Conservation (phyloP, 2,329 filamentous ascomycete genomes). For the Trichoderma polysporum region DNA sequence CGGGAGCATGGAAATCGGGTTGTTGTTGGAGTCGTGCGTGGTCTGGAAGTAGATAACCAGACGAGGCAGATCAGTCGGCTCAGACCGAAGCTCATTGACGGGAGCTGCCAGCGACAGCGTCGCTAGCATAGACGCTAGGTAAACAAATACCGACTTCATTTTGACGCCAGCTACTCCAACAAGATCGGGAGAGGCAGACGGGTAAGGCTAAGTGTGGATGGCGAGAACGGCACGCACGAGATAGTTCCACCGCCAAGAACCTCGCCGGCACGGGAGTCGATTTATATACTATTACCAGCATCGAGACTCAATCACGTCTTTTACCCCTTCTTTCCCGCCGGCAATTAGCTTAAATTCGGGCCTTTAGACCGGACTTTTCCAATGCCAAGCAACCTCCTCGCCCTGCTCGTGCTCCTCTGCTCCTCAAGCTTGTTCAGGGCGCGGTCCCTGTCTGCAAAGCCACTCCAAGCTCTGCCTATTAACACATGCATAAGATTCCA, state of each 20-base stretch:
- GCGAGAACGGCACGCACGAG: background rate
- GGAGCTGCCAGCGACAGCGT: slow-evolving; percentile 17
- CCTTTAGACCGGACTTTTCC: background rate
- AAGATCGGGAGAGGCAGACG: background rate
- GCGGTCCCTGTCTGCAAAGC: too few relatives aligned
- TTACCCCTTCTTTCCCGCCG: background rate
- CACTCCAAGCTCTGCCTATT: too few relatives aligned
- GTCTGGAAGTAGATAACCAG: slow-evolving; percentile 53
- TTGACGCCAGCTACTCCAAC: background rate
- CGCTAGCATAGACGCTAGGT: slow-evolving; percentile 17
- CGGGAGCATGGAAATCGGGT: slow-evolving; percentile 51
- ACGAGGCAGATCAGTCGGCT: slow-evolving; percentile 35
- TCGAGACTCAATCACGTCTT: background rate
- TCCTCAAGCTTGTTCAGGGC: too few relatives aligned
- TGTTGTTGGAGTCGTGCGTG: slow-evolving; percentile 37
- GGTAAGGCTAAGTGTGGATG: background rate
- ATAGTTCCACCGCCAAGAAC: background rate
- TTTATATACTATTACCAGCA: background rate
- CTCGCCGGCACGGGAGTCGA: background rate
- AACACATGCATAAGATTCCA: slow-evolving; percentile 4
- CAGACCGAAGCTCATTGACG: slow-evolving; percentile 7
- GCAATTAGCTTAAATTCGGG: background rate
- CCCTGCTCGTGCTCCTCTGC: background rate
- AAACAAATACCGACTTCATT: slow-evolving; percentile 20
- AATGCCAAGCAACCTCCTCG: background rate